Base-by-base conservation (phyloP, 495 filamentous ascomycete genomes). In the Trichoderma erinaceum region DNA sequence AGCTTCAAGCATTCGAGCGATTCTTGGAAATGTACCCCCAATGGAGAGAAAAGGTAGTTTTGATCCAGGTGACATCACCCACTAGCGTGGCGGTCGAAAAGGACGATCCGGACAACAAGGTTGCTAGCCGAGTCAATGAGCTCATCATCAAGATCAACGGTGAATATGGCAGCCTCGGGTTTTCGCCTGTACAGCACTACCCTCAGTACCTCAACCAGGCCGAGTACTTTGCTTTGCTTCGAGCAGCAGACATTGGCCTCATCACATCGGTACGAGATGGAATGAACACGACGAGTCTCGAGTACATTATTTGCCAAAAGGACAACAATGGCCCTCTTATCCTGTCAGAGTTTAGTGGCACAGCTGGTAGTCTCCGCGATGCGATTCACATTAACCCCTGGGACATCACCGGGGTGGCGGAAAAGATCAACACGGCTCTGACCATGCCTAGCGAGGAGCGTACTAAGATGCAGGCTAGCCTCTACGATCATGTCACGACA, bases 321-420 rank as follows among this genome's bases (percentile, higher is more conserved):
- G 88, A 90, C 64, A 88, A 87, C 48, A 86, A 92, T 73, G 89
- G 92, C 1, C 93, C 92, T 13, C 80, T 97, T 48, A 97, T 97
- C 69, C 83, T 97, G 10, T 97, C 93, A 12, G 93, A 97, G 77
- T 97, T 97, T 76, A 96, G 93, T 44, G 93, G 93, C 70, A 96
- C 93, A 0, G 93, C 93, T 56, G 91, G 92, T 44, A 93, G 88
- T 23, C 85, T 97, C 41, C 86, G 84, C 65, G 88, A 88, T 73
- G 93, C 93, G 27, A 90, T 97, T 68, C 91, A 96, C 73, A 95
- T 97, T 77, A 97, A 97, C 77, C 93, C 93, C 3, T 97, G 93
- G 90, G 92, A 97, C 71, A 81, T 92, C 25, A 84, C 83, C 21
- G 92, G 89, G 16, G 92, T 96, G 27, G 92, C 93, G 12, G 83